These are phyloP conservation scores for Fusarium sp. DNA, from an alignment of 2,329 filamentous ascomycete species.

Conservation along the genomic window DNA sequence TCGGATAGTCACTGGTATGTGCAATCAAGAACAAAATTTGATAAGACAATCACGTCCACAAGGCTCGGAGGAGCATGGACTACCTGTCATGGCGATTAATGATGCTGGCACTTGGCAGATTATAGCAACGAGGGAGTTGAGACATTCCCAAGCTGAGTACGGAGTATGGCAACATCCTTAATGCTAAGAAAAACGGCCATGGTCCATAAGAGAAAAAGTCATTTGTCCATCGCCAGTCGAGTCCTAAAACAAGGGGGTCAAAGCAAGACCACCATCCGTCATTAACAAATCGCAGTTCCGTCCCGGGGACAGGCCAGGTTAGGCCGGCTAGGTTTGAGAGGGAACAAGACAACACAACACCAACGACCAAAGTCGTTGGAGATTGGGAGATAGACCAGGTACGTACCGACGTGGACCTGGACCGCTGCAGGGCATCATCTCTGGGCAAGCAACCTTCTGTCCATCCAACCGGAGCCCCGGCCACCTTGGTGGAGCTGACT, in stretches of 20 bases:
- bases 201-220: constrained; percentile 25
- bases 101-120: constrained; percentile 38
- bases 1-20: constrained; percentile 30
- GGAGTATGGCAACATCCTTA: constrained; percentile 24
- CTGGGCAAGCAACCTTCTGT: constrained; percentile 36
- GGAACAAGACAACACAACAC: constrained; percentile 14
- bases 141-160: constrained; percentile 42
- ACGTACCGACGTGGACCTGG: constrained; percentile 22
- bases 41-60: constrained; percentile 8
- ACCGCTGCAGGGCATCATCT: constrained; percentile 33
- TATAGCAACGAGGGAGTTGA: constrained; percentile 45
- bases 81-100: constrained; percentile 14
- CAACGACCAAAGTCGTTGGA: constrained; percentile 10
- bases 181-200: constrained; percentile 32
- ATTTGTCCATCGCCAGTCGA: constrained; percentile 1
- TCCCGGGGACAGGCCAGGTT: constrained; percentile 15
- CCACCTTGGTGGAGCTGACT: constrained; percentile 46
- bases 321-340: constrained; percentile 15
- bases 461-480: constrained; percentile 46
- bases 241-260: constrained; percentile 32
- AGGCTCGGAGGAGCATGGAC: constrained; percentile 10
- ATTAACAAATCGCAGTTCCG: constrained; percentile 28
- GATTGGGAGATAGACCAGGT: constrained; percentile 5
- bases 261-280: constrained; percentile 46
- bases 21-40: constrained; percentile 12